phyloP scores from a whole-genome alignment of 441 rosid genomes.

The Eruca vesicaria region DNA sequence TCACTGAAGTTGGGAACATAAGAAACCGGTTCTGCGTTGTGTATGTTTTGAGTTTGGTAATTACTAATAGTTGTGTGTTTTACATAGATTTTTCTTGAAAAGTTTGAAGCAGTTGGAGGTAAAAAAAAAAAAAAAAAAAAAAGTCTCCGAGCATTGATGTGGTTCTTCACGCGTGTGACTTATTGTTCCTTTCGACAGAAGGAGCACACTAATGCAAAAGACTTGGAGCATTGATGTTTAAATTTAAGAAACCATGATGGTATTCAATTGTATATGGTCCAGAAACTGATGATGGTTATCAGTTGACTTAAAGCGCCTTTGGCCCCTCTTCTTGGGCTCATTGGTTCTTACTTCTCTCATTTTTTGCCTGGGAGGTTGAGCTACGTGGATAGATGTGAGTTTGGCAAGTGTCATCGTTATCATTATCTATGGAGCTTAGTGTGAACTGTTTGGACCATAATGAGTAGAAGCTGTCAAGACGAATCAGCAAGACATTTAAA shows the following conservation, averaged over 20 bases:
- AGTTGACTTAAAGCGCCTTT: slow-evolving; percentile 20
- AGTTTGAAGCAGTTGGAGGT: not conserved
- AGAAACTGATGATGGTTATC: slow-evolving; percentile 18
- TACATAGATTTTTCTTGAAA: not conserved
- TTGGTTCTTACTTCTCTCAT: not conserved
- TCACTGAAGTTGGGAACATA: not conserved
- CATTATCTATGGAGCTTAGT: slow-evolving; percentile 1
- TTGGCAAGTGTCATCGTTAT: slow-evolving; percentile 21
- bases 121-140: not conserved
- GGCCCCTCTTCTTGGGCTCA: slow-evolving; percentile 28
- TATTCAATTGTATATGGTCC: slow-evolving; percentile 11
- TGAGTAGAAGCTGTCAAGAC: slow-evolving; percentile 34
- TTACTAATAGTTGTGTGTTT: not conserved
- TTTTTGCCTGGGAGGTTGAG: not conserved
- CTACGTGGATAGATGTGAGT: slow-evolving; percentile 22
- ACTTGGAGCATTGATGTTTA: slow-evolving; percentile 22
- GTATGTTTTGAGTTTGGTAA: not conserved
- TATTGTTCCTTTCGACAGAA: slow-evolving; percentile 2
- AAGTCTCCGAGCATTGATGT: not conserved
- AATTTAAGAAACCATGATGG: slow-evolving; percentile 17
- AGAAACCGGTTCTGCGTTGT: not conserved
- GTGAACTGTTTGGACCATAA: slow-evolving; percentile 29
- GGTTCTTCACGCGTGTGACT: not conserved
- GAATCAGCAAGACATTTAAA: slow-evolving; percentile 29
- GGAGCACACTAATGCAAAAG: not conserved